These are phyloP conservation scores for Kodamaea sagamina DNA, from an alignment of 805 yeast genomes.

Conservation along the genomic window DNA sequence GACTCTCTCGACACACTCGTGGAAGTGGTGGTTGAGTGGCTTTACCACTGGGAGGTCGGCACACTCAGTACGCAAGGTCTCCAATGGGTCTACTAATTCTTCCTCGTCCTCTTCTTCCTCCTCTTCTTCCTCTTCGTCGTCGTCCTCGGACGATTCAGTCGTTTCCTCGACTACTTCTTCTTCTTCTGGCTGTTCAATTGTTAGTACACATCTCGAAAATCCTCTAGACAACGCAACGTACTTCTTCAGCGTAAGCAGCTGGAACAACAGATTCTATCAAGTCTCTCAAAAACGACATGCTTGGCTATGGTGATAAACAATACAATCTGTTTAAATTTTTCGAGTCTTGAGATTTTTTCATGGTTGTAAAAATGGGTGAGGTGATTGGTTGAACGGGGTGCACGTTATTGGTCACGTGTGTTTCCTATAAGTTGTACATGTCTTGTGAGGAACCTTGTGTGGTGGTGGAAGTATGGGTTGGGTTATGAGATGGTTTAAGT, in stretches of 20 bases:
- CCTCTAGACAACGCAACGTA: slow-evolving; percentile 27
- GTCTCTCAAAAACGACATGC: slow-evolving; percentile 62
- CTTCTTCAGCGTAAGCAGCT: slow-evolving; percentile 82
- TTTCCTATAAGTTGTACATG: too few relatives aligned
- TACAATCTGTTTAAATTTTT: slow-evolving; percentile 10
- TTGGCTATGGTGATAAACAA: slow-evolving; percentile 12
- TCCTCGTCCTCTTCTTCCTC: slow-evolving; percentile 71
- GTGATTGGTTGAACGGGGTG: slow-evolving; percentile 12
- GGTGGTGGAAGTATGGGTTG: too few relatives aligned
- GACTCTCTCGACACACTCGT: slow-evolving; percentile 95
- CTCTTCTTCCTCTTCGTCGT: slow-evolving; percentile 52
- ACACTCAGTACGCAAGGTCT: slow-evolving; percentile 56
- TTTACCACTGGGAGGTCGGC: slow-evolving; percentile 65
- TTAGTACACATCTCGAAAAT: slow-evolving; percentile 15
- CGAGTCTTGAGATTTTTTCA: slow-evolving; percentile 9
- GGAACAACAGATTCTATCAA: slow-evolving; percentile 80
- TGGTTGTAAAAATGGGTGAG: slow-evolving; percentile 8
- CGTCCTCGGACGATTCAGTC: slow-evolving; percentile 35
- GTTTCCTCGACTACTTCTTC: slow-evolving; percentile 24
- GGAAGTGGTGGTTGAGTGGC: slow-evolving; percentile 81
- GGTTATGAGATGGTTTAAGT: too few relatives aligned
- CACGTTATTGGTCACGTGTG: slow-evolving; percentile 8
- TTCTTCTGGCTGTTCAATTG: slow-evolving; percentile 28
- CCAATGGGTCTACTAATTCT: slow-evolving; percentile 54
- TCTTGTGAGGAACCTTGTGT: too few relatives aligned